phyloP scores from a whole-genome alignment of 2,329 filamentous ascomycete species.

The Aspergillus felis region DNA sequence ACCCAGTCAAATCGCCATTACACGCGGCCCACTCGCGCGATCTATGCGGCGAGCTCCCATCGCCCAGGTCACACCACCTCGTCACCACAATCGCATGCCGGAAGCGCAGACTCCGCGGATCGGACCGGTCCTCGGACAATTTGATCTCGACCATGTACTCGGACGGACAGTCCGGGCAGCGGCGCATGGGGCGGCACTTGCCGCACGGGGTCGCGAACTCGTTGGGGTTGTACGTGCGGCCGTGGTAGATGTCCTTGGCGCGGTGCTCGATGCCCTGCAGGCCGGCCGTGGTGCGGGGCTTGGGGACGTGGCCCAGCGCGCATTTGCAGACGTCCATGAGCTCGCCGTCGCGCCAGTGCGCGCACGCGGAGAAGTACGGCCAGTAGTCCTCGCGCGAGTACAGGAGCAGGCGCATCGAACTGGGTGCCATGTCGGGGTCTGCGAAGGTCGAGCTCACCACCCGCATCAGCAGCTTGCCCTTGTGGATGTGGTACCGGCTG shows the following conservation, averaged over 20 bases:
- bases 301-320: slow-evolving; percentile 55
- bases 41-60: slow-evolving; percentile 46
- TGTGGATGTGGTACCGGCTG: slow-evolving; percentile 52
- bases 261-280: slow-evolving; percentile 42
- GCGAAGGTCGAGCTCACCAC: slow-evolving; percentile 54
- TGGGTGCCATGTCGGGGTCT: slow-evolving; percentile 48
- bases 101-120: slow-evolving; percentile 44
- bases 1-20: slow-evolving; percentile 43
- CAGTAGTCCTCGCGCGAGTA: slow-evolving; percentile 59
- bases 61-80: slow-evolving; percentile 59
- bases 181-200: slow-evolving; percentile 55
- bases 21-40: slow-evolving; percentile 55
- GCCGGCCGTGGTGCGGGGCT: slow-evolving; percentile 36
- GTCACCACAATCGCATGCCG: slow-evolving; percentile 60
- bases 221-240: slow-evolving; percentile 30
- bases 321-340: slow-evolving; percentile 60
- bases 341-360: slow-evolving; percentile 60
- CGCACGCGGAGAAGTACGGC: slow-evolving; percentile 60
- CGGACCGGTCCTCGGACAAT: slow-evolving; percentile 52
- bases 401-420: slow-evolving; percentile 52
- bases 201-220: slow-evolving; percentile 50
- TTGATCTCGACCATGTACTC: slow-evolving; percentile 61
- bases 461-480: slow-evolving; percentile 55
- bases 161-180: slow-evolving; percentile 59
- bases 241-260: slow-evolving; percentile 31